A percentile compares a stretch with the other conserved stretches of the same genome.
These are phyloP conservation scores for Malassezia caprae DNA, from an alignment of 1,284 basidiomycete genomes.

Conservation along the genomic window DNA sequence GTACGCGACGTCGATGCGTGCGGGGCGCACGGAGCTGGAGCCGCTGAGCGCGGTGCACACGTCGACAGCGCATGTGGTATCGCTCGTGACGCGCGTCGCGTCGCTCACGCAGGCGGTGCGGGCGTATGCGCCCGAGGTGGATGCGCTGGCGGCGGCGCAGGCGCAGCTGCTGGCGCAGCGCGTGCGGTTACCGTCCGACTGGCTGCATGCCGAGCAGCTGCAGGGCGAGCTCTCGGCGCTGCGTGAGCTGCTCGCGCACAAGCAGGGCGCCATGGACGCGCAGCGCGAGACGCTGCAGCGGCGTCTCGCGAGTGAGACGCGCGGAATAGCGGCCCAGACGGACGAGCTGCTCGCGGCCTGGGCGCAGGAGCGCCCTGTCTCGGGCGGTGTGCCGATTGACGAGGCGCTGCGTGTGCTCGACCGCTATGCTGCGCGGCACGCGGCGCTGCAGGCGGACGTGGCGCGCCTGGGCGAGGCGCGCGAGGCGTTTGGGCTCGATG, in stretches of 20 bases:
- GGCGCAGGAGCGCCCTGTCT: constrained; percentile 89
- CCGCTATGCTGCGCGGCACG: constrained; percentile 81
- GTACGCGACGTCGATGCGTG: constrained; percentile 86
- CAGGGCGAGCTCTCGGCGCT: constrained; percentile 96
- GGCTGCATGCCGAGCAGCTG: constrained; percentile 96
- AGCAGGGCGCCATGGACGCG: constrained; percentile 96
- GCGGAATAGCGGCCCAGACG: constrained; percentile 65
- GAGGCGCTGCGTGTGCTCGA: constrained; percentile 89
- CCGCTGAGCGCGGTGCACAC: constrained; percentile 61
- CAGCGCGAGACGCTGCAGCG: constrained; percentile 90
- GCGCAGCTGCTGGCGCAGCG: constrained; percentile 93
- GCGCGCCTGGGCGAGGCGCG: constrained; percentile 88
- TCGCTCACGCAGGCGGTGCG: constrained; percentile 94
- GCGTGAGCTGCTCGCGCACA: constrained; percentile 91
- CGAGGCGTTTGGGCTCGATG: constrained; percentile 87
- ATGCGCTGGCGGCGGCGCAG: constrained; percentile 82
- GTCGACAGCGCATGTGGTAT: constrained; percentile 86
- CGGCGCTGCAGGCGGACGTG: constrained; percentile 80
- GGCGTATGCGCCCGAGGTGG: constrained; percentile 93
- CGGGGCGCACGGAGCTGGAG: constrained; percentile 87
- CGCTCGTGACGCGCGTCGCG: constrained; percentile 97
- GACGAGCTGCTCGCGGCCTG: constrained; percentile 74
- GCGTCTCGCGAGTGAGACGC: constrained; percentile 98
- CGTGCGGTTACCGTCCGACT: constrained; percentile 91
- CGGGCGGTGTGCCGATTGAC: constrained; percentile 88